Conservation (phyloP, 257 asterid genomes). For the Solanum bukasovii region DNA sequence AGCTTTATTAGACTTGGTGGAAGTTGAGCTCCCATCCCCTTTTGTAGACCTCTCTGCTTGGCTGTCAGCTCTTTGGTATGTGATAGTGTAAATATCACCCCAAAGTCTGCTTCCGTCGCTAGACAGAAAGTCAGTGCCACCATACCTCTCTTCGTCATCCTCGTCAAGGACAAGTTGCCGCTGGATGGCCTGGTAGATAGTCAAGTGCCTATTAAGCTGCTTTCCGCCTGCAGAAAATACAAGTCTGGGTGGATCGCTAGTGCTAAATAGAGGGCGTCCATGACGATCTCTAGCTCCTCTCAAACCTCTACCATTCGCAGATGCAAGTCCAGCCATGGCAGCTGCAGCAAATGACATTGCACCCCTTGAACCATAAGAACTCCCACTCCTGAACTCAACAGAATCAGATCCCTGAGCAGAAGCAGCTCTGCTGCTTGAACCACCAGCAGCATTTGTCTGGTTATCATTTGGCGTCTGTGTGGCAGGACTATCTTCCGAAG, state of each 20-base stretch:
- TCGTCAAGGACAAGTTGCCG: slow-evolving; percentile 78
- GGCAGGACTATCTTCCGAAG: slow-evolving; percentile 45
- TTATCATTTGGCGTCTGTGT: slow-evolving; percentile 40
- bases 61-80: slow-evolving; percentile 66
- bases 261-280: slow-evolving; percentile 49
- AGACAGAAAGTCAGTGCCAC: slow-evolving; percentile 64
- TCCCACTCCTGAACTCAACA: slow-evolving; percentile 62
- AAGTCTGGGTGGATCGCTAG: slow-evolving; percentile 53
- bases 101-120: slow-evolving; percentile 85
- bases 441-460: slow-evolving; percentile 48
- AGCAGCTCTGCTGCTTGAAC: slow-evolving; percentile 71
- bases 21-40: slow-evolving; percentile 47
- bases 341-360: slow-evolving; percentile 99
- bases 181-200: slow-evolving; percentile 91
- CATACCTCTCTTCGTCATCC: slow-evolving; percentile 69
- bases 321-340: slow-evolving; percentile 94
- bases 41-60: slow-evolving; percentile 49
- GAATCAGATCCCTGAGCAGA: slow-evolving; percentile 40
- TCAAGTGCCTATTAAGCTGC: slow-evolving; percentile 69
- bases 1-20: slow-evolving; percentile 52
- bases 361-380: slow-evolving; percentile 81
- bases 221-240: slow-evolving; percentile 78
- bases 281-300: slow-evolving; percentile 70
- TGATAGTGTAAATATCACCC: slow-evolving; percentile 83
- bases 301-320: slow-evolving; percentile 68